Percentiles rank a stretch among this genome's conserved stretches.
Conservation (phyloP, 2,329 filamentous ascomycete species). For the Colletotrichum tropicale region DNA sequence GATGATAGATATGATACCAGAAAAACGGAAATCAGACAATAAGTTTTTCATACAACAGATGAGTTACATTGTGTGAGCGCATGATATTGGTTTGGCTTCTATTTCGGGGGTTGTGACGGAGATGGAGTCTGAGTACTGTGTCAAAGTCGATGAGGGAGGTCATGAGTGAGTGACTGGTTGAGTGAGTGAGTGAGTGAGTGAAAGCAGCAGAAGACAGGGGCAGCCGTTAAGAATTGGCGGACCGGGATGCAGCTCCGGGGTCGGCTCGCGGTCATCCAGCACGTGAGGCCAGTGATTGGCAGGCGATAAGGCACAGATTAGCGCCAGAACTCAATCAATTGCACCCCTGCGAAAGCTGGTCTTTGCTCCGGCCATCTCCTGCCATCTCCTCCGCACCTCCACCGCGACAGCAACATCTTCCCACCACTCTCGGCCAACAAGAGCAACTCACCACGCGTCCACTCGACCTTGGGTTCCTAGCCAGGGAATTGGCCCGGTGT, state of each 20-base stretch:
- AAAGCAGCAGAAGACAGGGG: not conserved
- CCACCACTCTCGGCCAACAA: not conserved
- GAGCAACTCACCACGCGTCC: slow-evolving; percentile 10
- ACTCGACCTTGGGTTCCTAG: not conserved
- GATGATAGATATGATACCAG: slow-evolving; percentile 9
- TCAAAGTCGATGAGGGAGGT: not conserved
- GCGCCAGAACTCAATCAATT: not conserved
- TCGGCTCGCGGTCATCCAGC: not conserved
- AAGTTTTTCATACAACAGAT: not conserved
- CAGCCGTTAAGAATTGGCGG: not conserved
- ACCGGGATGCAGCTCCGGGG: not conserved
- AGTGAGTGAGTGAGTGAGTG: not conserved
- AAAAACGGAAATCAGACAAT: not conserved
- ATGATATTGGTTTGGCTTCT: not conserved
- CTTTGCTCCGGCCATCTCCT: not conserved
- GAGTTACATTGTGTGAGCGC: not conserved
- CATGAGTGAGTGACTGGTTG: not conserved
- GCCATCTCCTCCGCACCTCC: not conserved
- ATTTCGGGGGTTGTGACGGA: not conserved
- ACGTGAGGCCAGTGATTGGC: slow-evolving; percentile 21
- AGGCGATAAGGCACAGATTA: slow-evolving; percentile 16
- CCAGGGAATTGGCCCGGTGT: not conserved
- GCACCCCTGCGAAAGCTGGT: not conserved
- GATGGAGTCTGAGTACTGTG: not conserved
- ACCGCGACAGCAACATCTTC: not conserved